These are phyloP conservation scores for Diutina neorugosa DNA, from an alignment of 1,139 yeast species.

Conservation along the genomic window DNA sequence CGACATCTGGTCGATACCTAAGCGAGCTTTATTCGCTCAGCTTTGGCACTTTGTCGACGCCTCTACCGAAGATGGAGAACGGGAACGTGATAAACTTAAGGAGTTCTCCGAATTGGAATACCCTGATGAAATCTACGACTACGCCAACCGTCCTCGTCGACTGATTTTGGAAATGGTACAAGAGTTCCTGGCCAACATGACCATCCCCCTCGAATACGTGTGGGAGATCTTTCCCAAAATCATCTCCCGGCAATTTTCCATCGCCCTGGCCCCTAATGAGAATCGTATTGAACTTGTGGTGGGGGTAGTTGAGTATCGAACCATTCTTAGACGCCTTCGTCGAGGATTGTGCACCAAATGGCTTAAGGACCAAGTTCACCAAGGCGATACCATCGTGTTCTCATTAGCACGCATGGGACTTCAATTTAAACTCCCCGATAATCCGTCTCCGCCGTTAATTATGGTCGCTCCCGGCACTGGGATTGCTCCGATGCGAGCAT, in stretches of 20 bases:
- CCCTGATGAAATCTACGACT: conserved; percentile 71
- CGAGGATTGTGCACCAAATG: conserved; percentile 79
- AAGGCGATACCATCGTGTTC: conserved; percentile 41
- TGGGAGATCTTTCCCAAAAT: conserved; percentile 70
- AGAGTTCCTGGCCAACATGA: conserved; percentile 62
- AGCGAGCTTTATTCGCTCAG: conserved; percentile 63
- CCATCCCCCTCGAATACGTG: conserved; percentile 61
- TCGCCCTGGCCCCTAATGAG: conserved; percentile 48
- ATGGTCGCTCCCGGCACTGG: conserved; percentile 91
- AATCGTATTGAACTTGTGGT: conserved; percentile 48
- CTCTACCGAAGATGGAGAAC: conserved; percentile 25
- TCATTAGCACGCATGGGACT: conserved; percentile 40
- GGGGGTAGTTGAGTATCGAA: conserved; percentile 79
- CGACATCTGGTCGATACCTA: conserved; percentile 74
- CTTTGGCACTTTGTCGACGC: conserved; percentile 65
- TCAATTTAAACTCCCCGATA: conserved; percentile 14
- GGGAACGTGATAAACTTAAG: conserved; percentile 62
- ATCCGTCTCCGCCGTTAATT: conserved; percentile 38
- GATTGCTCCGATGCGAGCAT: conserved; percentile 73
- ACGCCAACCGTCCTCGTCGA: conserved; percentile 84
- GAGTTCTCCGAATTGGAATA: conserved; percentile 71
- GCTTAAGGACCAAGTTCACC: conserved; percentile 35
- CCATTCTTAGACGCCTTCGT: conserved; percentile 65
- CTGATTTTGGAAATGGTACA: conserved; percentile 72
- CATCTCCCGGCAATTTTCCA: conserved; percentile 73